These are phyloP conservation scores for Chlamydomonas incerta DNA, from an alignment of 139 green algal genomes.

Conservation along the genomic window DNA sequence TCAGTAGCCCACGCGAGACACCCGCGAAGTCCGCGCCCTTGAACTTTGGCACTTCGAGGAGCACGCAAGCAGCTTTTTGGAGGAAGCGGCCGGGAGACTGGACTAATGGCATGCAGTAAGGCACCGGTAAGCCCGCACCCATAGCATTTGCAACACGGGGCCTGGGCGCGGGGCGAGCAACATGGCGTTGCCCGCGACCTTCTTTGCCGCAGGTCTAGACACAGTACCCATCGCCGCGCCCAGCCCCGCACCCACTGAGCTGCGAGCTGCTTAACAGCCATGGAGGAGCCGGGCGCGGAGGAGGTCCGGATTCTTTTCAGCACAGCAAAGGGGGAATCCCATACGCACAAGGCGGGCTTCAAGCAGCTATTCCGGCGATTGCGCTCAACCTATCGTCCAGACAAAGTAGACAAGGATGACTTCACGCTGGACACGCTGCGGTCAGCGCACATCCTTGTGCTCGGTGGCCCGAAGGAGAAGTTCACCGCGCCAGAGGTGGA, in stretches of 20 bases:
- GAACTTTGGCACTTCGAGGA: too few relatives aligned
- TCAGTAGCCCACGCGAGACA: too few relatives aligned
- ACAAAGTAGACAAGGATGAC: conserved; percentile 69
- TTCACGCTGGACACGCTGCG: conserved; percentile 58
- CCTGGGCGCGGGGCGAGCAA: background rate
- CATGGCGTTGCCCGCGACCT: background rate
- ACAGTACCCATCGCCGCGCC: background rate
- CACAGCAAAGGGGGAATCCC: conserved; percentile 71
- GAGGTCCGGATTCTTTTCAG: conserved; percentile 64
- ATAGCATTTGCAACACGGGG: too few relatives aligned
- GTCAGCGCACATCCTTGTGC: conserved; percentile 72
- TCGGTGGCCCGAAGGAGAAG: conserved; percentile 78
- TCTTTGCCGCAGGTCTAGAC: conserved; percentile 13
- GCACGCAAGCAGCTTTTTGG: too few relatives aligned
- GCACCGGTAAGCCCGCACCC: conserved; percentile 7
- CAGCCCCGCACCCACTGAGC: background rate
- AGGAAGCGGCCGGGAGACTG: too few relatives aligned
- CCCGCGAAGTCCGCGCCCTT: too few relatives aligned
- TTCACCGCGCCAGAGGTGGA: conserved; percentile 77
- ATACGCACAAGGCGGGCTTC: conserved; percentile 74
- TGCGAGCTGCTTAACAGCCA: background rate
- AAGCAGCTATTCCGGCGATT: conserved; percentile 81
- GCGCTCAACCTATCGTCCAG: conserved; percentile 58
- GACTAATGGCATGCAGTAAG: conserved; percentile 2
- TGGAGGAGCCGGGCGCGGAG: conserved; percentile 29